Conservation (phyloP, 2,329 filamentous ascomycete genomes). For the Thermomyces lanuginosus region DNA sequence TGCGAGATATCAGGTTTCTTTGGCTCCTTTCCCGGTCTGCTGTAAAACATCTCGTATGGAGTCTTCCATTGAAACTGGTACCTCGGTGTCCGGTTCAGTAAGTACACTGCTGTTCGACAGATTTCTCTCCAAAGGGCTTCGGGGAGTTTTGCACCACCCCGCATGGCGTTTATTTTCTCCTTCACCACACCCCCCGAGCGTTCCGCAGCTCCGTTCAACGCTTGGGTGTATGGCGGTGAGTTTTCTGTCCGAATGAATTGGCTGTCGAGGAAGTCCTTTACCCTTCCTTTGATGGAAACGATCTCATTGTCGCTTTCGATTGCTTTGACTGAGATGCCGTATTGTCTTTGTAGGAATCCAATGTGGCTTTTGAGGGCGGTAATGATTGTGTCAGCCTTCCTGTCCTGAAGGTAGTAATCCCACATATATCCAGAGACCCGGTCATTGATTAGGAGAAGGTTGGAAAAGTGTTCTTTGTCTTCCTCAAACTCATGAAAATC, state of each 20-base stretch:
- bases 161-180: constrained; percentile 1
- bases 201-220: constrained; percentile 1
- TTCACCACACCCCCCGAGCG: constrained; percentile 2
- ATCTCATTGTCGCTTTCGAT: constrained; percentile 2
- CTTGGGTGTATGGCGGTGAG: constrained; percentile 2
- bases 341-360: constrained; percentile 1
- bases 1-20: constrained; percentile 2
- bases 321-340: not conserved
- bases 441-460: constrained; percentile 1
- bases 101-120: constrained; percentile 1
- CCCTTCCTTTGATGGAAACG: no score
- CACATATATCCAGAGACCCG: constrained; percentile 2
- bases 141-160: constrained; percentile 1
- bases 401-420: constrained; percentile 2
- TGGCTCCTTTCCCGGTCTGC: no score
- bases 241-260: constrained; percentile 1
- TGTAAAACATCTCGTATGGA: constrained; percentile 2
- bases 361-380: not conserved
- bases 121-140: constrained; percentile 3
- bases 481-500: constrained; percentile 3
- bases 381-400: not conserved
- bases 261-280: constrained; percentile 1
- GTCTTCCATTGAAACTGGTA: constrained; percentile 3
- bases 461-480: not conserved
- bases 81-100: constrained; percentile 2